Conservation (phyloP, 176 grass and related monocot genomes). For the Rhynchospora breviuscula region DNA sequence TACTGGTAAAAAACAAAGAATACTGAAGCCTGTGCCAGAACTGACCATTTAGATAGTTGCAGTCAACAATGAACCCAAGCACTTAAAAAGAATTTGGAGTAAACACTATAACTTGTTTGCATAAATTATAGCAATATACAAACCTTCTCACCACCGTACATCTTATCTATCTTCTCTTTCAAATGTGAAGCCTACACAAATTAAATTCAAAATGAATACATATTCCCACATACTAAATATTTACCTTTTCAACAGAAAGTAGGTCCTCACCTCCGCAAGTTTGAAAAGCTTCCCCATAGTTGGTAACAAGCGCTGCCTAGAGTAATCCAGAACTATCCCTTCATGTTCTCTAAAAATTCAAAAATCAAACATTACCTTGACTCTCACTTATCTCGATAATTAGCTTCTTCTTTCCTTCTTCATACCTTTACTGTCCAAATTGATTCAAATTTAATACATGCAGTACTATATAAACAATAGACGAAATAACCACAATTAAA, state of each 20-base stretch:
- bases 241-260: neutral
- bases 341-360: constrained; percentile 50
- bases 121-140: neutral
- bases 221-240: neutral
- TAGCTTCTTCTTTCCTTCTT: no score
- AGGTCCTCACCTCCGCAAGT: constrained; percentile 45
- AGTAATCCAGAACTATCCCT: constrained; percentile 66
- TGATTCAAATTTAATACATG: no score
- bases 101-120: neutral
- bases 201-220: constrained; percentile 2
- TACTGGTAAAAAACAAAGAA: neutral
- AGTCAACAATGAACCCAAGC: neutral
- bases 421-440: no score
- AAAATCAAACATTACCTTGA: constrained; percentile 13
- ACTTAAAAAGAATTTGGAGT: constrained; percentile 5
- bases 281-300: constrained; percentile 83
- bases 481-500: no score
- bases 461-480: no score
- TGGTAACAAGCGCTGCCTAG: constrained; percentile 53
- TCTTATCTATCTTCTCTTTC: constrained; percentile 76
- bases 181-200: constrained; percentile 54
- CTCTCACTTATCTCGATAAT: no score
- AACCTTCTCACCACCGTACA: constrained; percentile 77
- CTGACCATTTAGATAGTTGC: neutral
- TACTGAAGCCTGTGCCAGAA: neutral